A percentile compares a stretch with the other conserved stretches of the same genome.
Evolutionary conservation across 2,329 filamentous ascomycete genomes (phyloP).

Genomic region (Xylariaceae sp.): DNA sequence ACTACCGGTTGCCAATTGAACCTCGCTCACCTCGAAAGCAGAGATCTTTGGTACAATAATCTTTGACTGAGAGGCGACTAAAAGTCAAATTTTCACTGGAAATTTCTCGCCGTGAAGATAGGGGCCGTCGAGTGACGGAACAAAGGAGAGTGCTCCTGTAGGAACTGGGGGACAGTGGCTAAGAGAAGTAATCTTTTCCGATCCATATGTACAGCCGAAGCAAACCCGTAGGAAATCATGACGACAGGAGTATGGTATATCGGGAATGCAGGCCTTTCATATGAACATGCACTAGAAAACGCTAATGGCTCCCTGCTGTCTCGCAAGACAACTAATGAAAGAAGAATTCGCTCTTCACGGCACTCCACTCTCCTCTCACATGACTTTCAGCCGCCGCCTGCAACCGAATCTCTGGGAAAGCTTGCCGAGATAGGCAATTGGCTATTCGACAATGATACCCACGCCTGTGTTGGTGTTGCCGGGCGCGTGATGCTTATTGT

Average conservation of each 20-base stretch:
- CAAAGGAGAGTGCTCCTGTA: no score
- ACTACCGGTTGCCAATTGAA: constrained; percentile 4
- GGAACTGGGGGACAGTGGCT: no score
- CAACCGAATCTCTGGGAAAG: constrained; percentile 32
- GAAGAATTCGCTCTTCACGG: not conserved
- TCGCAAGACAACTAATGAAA: constrained; percentile 5
- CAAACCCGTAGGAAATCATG: constrained; percentile 14
- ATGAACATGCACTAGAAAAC: constrained; percentile 7
- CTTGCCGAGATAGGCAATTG: constrained; percentile 28
- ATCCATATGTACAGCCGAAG: constrained; percentile 9
- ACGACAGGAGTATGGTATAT: not conserved
- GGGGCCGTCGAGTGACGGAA: not conserved
- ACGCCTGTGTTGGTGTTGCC: constrained; percentile 1
- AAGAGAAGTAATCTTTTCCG: not conserved
- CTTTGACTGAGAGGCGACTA: not conserved
- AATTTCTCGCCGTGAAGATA: not conserved
- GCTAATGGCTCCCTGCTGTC: constrained; percentile 2
- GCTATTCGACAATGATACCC: constrained; percentile 16
- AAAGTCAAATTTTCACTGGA: not conserved
- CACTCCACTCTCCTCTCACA: constrained; percentile 32
- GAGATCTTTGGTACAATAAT: not conserved
- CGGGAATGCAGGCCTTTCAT: constrained; percentile 1
- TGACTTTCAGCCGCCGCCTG: constrained; percentile 39
- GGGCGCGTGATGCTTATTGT: constrained; percentile 28
- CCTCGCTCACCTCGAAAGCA: constrained; percentile 5